Conservation (phyloP, 495 filamentous ascomycete species). For the Penicillium riverlandense region DNA sequence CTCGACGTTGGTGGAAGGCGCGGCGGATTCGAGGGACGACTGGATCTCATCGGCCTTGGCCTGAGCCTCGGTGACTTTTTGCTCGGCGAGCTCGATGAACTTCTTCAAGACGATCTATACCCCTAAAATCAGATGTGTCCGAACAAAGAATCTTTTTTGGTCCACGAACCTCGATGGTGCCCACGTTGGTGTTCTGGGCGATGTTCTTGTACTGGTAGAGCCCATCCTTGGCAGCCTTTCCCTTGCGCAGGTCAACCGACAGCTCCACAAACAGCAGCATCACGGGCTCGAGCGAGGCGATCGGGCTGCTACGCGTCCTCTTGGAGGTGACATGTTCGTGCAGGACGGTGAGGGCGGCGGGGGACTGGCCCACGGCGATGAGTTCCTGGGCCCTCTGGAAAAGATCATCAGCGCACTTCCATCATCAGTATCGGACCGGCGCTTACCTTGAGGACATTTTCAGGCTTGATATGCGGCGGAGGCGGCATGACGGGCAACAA, state of each 20-base stretch:
- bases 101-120: slow-evolving; percentile 79
- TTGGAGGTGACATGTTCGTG: slow-evolving; percentile 99
- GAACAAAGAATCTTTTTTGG: neutral
- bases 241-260: slow-evolving; percentile 92
- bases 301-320: slow-evolving; percentile 92
- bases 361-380: slow-evolving; percentile 89
- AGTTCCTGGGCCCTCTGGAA: slow-evolving; percentile 86
- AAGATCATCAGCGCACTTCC: slow-evolving; percentile 4
- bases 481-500: slow-evolving; percentile 73
- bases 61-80: slow-evolving; percentile 94
- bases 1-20: slow-evolving; percentile 71
- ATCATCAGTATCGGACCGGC: slow-evolving; percentile 1
- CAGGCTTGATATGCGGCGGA: slow-evolving; percentile 90
- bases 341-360: slow-evolving; percentile 85
- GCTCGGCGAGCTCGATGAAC: slow-evolving; percentile 94
- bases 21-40: slow-evolving; percentile 66
- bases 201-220: slow-evolving; percentile 99
- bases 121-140: slow-evolving; percentile 12
- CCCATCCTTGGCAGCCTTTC: slow-evolving; percentile 96
- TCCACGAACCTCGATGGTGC: slow-evolving; percentile 75
- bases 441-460: slow-evolving; percentile 91
- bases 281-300: slow-evolving; percentile 92
- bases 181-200: slow-evolving; percentile 96
- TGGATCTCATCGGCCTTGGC: slow-evolving; percentile 92
- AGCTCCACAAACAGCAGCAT: slow-evolving; percentile 97